phyloP scores from a whole-genome alignment of 2,329 filamentous ascomycete genomes.

The Zopfia rhizophila region DNA sequence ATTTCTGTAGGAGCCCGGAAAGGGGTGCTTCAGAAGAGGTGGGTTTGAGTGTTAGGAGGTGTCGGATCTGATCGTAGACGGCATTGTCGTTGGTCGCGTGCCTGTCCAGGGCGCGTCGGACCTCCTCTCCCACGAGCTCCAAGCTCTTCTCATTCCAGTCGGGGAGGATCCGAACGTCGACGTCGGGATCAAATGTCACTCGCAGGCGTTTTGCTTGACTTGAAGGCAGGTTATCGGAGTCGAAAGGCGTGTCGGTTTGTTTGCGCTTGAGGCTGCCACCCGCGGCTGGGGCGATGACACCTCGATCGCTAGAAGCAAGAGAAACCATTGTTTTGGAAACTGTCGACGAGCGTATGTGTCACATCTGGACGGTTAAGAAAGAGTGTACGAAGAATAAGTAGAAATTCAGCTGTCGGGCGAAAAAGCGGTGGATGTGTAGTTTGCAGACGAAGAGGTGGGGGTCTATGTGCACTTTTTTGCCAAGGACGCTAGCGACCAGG shows the following conservation, averaged over 20 bases:
- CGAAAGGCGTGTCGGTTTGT: constrained; percentile 37
- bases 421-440: constrained; percentile 10
- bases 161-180: constrained; percentile 56
- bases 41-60: constrained; percentile 62
- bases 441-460: constrained; percentile 8
- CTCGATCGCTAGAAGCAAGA: constrained; percentile 45
- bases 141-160: constrained; percentile 63
- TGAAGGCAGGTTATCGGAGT: constrained; percentile 45
- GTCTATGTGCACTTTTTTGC: constrained; percentile 1
- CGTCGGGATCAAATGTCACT: constrained; percentile 61
- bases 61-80: constrained; percentile 66
- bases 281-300: constrained; percentile 40
- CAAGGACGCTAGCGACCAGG: not conserved
- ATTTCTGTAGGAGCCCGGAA: constrained; percentile 64
- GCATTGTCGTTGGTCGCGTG: constrained; percentile 64
- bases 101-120: constrained; percentile 66
- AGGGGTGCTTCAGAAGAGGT: constrained; percentile 61
- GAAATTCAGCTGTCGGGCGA: too few species aligned
- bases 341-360: constrained; percentile 23
- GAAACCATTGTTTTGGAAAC: constrained; percentile 47
- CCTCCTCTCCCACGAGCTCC: constrained; percentile 69
- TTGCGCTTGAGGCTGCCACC: constrained; percentile 52
- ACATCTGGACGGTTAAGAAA: constrained; percentile 37
- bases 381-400: too few species aligned
- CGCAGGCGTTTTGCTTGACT: constrained; percentile 56